Evolutionary conservation across 2,329 filamentous ascomycete species (phyloP), one percentile per base, ranked within the genome.

Genomic region (Cryphonectria naterciae): DNA sequence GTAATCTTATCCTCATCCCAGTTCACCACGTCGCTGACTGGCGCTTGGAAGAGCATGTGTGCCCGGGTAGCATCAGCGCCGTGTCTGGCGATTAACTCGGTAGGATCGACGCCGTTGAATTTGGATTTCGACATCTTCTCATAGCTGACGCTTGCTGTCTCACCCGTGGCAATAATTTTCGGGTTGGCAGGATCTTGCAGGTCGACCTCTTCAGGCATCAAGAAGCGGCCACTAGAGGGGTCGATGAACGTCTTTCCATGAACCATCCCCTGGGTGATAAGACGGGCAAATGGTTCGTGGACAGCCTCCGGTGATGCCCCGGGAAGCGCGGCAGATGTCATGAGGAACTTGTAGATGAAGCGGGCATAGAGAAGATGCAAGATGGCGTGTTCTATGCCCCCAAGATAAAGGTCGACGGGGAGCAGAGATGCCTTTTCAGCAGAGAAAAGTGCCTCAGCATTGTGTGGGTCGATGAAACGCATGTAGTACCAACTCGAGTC

Each of bases 121-220:
- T 97, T 97, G 76, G 93, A 97, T 82, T 97, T 97, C 54, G 93
- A 96, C 94, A 97, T 97, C 79, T 97, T 97, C 79, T 97, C 94
- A 75, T 88, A 97, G 1, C 88, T 90, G 25, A 94, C 81, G 39
- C 83, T 87, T 1, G 92, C 89, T 0, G 77, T 76, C 64, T 86
- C 81, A 4, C 89, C 88, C 0, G 89, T 92, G 0, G 86, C 85
- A 25, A 84, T 84, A n/a, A 96, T 87, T 68, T 84, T 83, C 0
- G 92, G 92, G 17, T 82, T 81, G 0, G 83, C 81, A 0, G 86
- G 83, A 56, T 87, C 84, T 4, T 83, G 85, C 5, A 91, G 76
- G 73, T 95, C 90, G 19, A 97, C 85, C 79, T 97, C 93, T 22
- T 90, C 86, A 0, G 92, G 92, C 73, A 89, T 91, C 35, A 97